phyloP scores from a whole-genome alignment of 2,329 filamentous ascomycete species.

The Pseudogymnoascus destructans region DNA sequence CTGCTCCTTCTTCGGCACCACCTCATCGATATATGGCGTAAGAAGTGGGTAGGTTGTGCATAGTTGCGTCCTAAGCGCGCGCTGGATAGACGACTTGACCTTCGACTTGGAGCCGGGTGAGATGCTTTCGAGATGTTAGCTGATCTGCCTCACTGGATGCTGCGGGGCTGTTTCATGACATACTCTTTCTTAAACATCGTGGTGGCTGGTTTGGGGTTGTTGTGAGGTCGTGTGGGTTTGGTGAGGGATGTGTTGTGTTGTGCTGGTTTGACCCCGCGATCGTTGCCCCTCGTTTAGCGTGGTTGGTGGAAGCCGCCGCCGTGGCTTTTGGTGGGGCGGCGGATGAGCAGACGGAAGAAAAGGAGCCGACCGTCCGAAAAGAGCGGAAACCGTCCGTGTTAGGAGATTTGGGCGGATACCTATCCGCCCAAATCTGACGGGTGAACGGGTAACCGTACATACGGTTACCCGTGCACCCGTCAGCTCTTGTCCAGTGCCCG shows the following conservation, averaged over 20 bases:
- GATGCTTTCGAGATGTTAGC: slow-evolving; percentile 41
- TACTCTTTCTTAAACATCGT: slow-evolving; percentile 93
- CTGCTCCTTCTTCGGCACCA: slow-evolving; percentile 88
- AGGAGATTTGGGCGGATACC: background rate
- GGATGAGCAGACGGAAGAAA: background rate
- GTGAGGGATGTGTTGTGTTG: slow-evolving; percentile 19
- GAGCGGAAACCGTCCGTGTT: background rate
- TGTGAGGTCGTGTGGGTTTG: background rate
- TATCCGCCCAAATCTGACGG: too few relatives aligned
- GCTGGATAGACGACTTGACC: slow-evolving; percentile 93
- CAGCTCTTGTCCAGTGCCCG: background rate
- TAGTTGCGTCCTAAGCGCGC: slow-evolving; percentile 69
- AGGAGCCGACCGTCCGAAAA: background rate
- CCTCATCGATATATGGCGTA: slow-evolving; percentile 77
- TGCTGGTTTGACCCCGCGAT: slow-evolving; percentile 8
- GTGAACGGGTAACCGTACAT: too few relatives aligned
- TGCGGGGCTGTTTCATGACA: slow-evolving; percentile 9
- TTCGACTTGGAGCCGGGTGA: slow-evolving; percentile 74
- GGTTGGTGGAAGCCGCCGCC: background rate
- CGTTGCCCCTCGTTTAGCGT: slow-evolving; percentile 8
- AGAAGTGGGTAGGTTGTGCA: slow-evolving; percentile 77
- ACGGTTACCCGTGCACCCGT: slow-evolving; percentile 1
- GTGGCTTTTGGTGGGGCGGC: slow-evolving; percentile 2
- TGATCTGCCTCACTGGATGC: slow-evolving; percentile 12
- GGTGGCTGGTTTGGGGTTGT: slow-evolving; percentile 15